These are phyloP conservation scores for Gardenia jasminoides DNA, from an alignment of 257 asterid genomes.

Conservation along the genomic window DNA sequence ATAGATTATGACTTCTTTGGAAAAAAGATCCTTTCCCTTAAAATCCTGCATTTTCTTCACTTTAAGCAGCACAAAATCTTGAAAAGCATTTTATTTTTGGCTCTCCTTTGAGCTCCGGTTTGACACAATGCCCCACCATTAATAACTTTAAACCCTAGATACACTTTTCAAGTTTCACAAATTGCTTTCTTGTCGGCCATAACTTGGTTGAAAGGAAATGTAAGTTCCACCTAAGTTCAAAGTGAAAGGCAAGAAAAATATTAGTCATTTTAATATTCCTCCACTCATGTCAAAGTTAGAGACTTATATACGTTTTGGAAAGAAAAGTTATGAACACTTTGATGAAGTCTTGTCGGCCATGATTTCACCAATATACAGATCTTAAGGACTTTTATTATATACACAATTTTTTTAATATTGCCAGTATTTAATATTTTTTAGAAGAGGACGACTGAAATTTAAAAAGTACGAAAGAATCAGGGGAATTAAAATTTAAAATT, in stretches of 20 bases:
- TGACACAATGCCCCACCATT: constrained; percentile 40
- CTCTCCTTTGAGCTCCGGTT: constrained; percentile 2
- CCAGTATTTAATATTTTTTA: too few species aligned
- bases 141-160: constrained; percentile 15
- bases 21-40: constrained; percentile 23
- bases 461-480: too few species aligned
- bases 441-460: too few species aligned
- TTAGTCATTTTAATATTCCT: constrained; percentile 18
- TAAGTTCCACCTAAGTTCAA: constrained; percentile 43
- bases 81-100: constrained; percentile 20
- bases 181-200: constrained; percentile 52
- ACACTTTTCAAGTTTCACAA: constrained; percentile 36
- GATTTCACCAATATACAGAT: constrained; percentile 21
- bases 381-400: too few species aligned
- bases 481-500: too few species aligned
- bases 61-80: constrained; percentile 46
- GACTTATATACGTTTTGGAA: constrained; percentile 21
- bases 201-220: constrained; percentile 36
- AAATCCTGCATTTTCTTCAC: constrained; percentile 26
- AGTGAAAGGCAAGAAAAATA: constrained; percentile 34
- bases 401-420: too few species aligned
- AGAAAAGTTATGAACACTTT: constrained; percentile 36
- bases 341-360: constrained; percentile 68
- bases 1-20: constrained; percentile 14
- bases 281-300: constrained; percentile 36